These are phyloP conservation scores for Alternaria gaisen DNA, from an alignment of 2,329 filamentous ascomycete species.

Conservation along the genomic window DNA sequence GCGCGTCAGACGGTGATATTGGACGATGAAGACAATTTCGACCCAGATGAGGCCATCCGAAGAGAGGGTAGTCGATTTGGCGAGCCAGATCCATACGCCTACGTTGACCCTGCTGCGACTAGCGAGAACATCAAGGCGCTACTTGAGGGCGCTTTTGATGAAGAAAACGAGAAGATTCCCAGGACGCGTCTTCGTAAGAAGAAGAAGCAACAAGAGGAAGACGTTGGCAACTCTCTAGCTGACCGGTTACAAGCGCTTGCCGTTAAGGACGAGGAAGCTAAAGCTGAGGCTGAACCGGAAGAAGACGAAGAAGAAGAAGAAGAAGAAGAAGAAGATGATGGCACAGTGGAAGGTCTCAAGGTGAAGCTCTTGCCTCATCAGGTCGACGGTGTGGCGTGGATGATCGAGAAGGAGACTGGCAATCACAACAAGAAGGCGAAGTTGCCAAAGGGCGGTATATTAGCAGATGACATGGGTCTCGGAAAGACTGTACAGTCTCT, in stretches of 20 bases:
- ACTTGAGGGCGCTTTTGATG: constrained; percentile 82
- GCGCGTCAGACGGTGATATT: constrained; percentile 53
- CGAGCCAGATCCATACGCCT: constrained; percentile 64
- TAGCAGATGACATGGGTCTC: constrained; percentile 96
- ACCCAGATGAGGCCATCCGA: constrained; percentile 58
- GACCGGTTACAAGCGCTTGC: constrained; percentile 56
- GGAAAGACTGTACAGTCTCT: constrained; percentile 97
- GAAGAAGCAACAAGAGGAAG: constrained; percentile 51
- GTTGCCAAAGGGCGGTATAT: constrained; percentile 89
- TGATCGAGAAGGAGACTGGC: constrained; percentile 90
- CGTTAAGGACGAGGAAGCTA: constrained; percentile 60
- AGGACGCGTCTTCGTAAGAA: constrained; percentile 56
- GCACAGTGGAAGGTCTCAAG: constrained; percentile 78
- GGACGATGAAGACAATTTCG: constrained; percentile 56
- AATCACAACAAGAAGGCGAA: constrained; percentile 79
- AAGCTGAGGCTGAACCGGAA: constrained; percentile 51
- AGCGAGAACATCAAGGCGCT: constrained; percentile 80
- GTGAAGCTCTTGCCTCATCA: constrained; percentile 93
- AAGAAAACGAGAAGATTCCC: constrained; percentile 68
- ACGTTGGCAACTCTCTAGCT: constrained; percentile 49
- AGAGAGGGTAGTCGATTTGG: constrained; percentile 61
- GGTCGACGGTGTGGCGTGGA: constrained; percentile 92
- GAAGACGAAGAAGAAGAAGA: constrained; percentile 60
- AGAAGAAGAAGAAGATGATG: constrained; percentile 63
- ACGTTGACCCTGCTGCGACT: constrained; percentile 76